Evolutionary conservation across 2,329 filamentous ascomycete genomes (phyloP), one percentile per base, ranked within the genome.

Genomic region (Microsporum ferrugineum): DNA sequence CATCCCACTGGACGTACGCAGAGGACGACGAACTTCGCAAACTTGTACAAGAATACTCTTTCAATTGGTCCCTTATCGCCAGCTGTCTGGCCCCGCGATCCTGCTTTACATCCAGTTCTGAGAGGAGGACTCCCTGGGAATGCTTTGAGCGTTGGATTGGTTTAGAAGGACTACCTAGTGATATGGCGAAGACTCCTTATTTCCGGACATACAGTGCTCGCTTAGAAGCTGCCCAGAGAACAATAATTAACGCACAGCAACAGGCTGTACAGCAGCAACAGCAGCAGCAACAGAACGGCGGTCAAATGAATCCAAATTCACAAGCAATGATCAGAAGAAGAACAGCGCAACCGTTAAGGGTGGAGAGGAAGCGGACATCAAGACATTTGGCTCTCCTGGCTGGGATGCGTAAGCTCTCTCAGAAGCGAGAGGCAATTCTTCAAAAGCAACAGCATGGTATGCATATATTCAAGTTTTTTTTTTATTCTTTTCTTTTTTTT

Each of bases 101-200:
- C 0, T 72, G 85, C 12, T 95, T 90, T 69, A 82, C 85, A n/a
- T 92, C 91, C 23, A 90, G 89, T 1, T 85, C 90, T 8, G 92
- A 97, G 71, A 83, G 94, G 64, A 84, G 94, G 56, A 97, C 92
- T 2, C 91, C 92, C 0, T 99, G 94, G 94, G 94, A 99, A 76
- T 99, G 94, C 71, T 99, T 99, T 68, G 94, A 99, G 74, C 84
- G 94, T 49, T 99, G 92, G 92, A 88, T 96, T 60, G 86, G 88
- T 66, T 78, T 97, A 10, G 94, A 97, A 75, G 91, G 91, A 0
- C 79, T 96, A 41, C 92, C 94, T 3, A 84, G 87, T 8, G 94
- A 99, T 66, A 95, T 97, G 87, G 86, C 88, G 17, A 96, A 96
- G 76, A 96, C 90, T 0, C 88, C 91, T 51, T 99, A 97, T 72